A percentile compares a stretch with the other conserved stretches of the same genome.
phyloP scores from a whole-genome alignment of 495 filamentous ascomycete genomes.

The Penicillium daleae region DNA sequence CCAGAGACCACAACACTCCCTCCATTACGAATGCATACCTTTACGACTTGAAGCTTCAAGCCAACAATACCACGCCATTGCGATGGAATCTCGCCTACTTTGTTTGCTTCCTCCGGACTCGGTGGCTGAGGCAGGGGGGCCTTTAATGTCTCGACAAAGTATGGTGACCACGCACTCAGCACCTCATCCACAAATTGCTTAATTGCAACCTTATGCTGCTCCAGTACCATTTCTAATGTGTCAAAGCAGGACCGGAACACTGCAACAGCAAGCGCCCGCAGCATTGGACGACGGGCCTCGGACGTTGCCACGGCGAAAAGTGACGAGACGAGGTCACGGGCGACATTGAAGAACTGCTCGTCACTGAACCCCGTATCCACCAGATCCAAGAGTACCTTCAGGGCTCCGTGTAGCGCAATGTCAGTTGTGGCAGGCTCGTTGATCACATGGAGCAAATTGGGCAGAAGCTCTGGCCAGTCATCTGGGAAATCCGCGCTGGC shows the following conservation, averaged over 20 bases:
- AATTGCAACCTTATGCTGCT: constrained; percentile 82
- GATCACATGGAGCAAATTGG: constrained; percentile 76
- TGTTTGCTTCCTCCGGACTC: constrained; percentile 57
- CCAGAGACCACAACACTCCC: not conserved
- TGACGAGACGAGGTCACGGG: constrained; percentile 77
- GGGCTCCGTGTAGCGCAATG: constrained; percentile 80
- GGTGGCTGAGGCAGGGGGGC: constrained; percentile 67
- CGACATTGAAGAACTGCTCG: constrained; percentile 89
- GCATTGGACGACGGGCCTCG: constrained; percentile 67
- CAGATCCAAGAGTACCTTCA: constrained; percentile 85
- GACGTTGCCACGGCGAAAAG: constrained; percentile 82
- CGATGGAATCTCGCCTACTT: constrained; percentile 48
- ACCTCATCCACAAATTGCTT: constrained; percentile 87
- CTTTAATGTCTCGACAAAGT: constrained; percentile 76
- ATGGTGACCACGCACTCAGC: constrained; percentile 81
- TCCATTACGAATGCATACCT: constrained; percentile 46
- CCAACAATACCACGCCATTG: constrained; percentile 79
- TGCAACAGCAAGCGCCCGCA: constrained; percentile 81
- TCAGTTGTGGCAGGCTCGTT: constrained; percentile 65
- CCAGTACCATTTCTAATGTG: constrained; percentile 92
- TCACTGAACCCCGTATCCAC: constrained; percentile 93
- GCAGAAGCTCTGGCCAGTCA: constrained; percentile 86
- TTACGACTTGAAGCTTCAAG: constrained; percentile 87
- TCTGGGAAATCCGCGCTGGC: constrained; percentile 92
- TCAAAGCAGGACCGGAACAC: constrained; percentile 92